These are phyloP conservation scores for Coemansia sp. DNA, from an alignment of 192 early-diverging fungal genomes.

Conservation along the genomic window DNA sequence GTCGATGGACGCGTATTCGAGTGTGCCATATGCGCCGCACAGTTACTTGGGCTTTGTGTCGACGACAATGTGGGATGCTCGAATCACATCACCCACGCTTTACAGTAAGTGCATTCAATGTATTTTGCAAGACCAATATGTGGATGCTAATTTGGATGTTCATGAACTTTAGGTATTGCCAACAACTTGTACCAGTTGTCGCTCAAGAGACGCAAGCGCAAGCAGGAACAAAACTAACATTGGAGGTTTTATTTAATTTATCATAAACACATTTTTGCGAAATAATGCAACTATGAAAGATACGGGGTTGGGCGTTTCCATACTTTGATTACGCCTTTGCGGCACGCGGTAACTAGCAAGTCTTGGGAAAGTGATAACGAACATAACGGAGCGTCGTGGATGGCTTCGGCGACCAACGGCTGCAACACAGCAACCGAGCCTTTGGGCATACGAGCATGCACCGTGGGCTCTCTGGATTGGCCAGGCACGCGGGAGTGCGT, in stretches of 20 bases:
- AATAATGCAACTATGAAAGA: no score
- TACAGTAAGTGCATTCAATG: conserved; percentile 35
- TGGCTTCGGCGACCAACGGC: conserved; percentile 63
- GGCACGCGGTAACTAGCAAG: conserved; percentile 71
- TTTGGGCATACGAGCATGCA: conserved; percentile 28
- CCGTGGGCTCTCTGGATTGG: neutral
- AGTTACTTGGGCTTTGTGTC: conserved; percentile 44
- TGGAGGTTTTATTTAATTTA: no score
- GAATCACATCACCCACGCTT: conserved; percentile 40
- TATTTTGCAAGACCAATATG: neutral
- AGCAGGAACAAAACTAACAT: neutral
- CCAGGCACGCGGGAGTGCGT: no score
- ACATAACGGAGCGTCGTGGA: conserved; percentile 64
- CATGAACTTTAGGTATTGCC: conserved; percentile 30
- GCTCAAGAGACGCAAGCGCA: conserved; percentile 23
- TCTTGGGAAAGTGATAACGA: conserved; percentile 69
- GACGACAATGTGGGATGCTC: conserved; percentile 35
- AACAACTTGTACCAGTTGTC: conserved; percentile 53
- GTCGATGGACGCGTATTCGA: conserved; percentile 35
- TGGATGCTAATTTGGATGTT: neutral
- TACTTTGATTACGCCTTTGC: conserved; percentile 68
- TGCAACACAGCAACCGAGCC: conserved; percentile 67
- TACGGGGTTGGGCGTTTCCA: conserved; percentile 64
- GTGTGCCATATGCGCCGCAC: conserved; percentile 49
- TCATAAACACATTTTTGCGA: no score